Evolutionary conservation across 345 rosid species (phyloP).

Genomic region (Microthlaspi erraticum): DNA sequence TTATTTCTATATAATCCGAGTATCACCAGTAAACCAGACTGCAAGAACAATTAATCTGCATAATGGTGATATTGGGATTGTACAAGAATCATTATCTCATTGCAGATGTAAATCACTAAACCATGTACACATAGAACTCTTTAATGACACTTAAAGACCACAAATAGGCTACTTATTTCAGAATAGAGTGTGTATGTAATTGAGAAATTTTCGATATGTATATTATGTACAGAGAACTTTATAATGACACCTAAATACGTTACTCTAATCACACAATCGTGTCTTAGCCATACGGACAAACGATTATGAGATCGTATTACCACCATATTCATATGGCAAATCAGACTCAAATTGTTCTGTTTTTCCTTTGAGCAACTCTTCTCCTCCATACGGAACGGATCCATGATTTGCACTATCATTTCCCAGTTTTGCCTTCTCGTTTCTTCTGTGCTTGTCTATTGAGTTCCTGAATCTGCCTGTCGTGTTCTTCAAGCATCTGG

Average conservation of each 20-base stretch:
- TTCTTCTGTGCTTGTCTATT: constrained; percentile 32
- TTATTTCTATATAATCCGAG: not conserved
- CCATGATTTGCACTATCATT: not conserved
- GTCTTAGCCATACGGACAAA: not conserved
- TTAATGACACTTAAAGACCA: no score
- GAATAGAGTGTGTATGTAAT: not conserved
- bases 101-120: no score
- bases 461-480: constrained; percentile 64
- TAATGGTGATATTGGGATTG: no score
- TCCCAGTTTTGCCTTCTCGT: not conserved
- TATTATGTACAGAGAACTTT: not conserved
- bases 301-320: not conserved
- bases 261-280: not conserved
- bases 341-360: not conserved
- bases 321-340: not conserved
- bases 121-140: no score
- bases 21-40: not conserved
- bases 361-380: not conserved
- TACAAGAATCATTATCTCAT: no score
- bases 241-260: not conserved
- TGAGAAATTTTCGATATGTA: not conserved
- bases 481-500: constrained; percentile 84
- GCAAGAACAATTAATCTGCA: not conserved
- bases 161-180: no score
- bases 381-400: not conserved